These are phyloP conservation scores for Penicillium robsamsonii DNA, from an alignment of 495 filamentous ascomycete species.

Conservation along the genomic window DNA sequence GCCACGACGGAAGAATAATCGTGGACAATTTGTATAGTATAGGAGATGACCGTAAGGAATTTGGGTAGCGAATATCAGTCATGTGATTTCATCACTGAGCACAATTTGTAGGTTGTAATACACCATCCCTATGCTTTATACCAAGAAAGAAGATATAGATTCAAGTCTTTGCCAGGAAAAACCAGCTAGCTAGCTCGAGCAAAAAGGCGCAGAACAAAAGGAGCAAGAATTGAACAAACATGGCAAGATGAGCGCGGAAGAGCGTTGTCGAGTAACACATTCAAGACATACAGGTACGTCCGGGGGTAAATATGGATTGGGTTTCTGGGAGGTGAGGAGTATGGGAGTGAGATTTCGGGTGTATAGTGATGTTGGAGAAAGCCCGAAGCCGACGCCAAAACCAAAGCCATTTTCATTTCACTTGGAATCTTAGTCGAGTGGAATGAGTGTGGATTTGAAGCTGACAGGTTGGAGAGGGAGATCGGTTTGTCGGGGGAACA, in stretches of 20 bases:
- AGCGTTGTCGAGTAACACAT: slow-evolving; percentile 7
- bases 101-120: background rate
- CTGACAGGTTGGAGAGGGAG: background rate
- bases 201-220: slow-evolving; percentile 6
- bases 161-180: slow-evolving; percentile 9
- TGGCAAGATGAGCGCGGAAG: slow-evolving; percentile 3
- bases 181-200: slow-evolving; percentile 8
- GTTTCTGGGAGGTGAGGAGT: background rate
- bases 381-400: background rate
- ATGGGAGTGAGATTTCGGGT: background rate
- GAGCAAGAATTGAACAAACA: slow-evolving; percentile 1
- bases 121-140: background rate
- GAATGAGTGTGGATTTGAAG: background rate
- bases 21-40: no score
- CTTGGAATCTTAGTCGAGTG: background rate
- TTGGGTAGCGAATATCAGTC: background rate
- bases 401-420: background rate
- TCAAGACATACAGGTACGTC: slow-evolving; percentile 14
- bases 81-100: background rate
- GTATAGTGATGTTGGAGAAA: background rate
- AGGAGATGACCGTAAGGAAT: no score
- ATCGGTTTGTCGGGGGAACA: background rate
- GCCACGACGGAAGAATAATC: no score
- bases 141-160: background rate
- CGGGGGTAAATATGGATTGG: background rate